phyloP scores from a whole-genome alignment of 306 rosid species.

The Elaeagnus macrophylla region DNA sequence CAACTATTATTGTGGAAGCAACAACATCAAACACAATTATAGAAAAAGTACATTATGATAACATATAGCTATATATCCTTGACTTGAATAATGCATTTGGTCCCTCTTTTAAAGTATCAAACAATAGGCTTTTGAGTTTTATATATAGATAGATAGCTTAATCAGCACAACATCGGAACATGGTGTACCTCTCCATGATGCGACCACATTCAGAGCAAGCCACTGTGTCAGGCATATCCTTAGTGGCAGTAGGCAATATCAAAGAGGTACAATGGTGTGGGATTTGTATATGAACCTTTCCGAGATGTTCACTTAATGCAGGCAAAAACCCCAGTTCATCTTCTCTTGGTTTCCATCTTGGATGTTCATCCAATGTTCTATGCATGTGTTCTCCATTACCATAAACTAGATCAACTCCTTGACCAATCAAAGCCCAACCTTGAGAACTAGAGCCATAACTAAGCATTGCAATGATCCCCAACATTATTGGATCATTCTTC shows the following conservation, averaged over 20 bases:
- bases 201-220: slow-evolving; percentile 26
- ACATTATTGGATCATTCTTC: slow-evolving; percentile 21
- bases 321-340: slow-evolving; percentile 1
- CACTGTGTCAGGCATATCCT: slow-evolving; percentile 23
- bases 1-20: no score
- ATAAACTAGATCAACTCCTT: slow-evolving; percentile 6
- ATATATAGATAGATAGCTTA: no score
- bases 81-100: no score
- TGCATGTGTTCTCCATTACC: slow-evolving; percentile 18
- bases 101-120: no score
- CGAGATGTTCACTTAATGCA: slow-evolving; percentile 18
- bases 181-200: slow-evolving; percentile 26
- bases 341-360: slow-evolving; percentile 1
- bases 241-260: slow-evolving; percentile 21
- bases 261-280: slow-evolving; percentile 28
- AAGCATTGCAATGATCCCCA: slow-evolving; percentile 23
- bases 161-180: slow-evolving; percentile 31
- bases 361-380: slow-evolving; percentile 1
- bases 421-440: slow-evolving; percentile 18
- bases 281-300: background rate
- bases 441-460: slow-evolving; percentile 25
- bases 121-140: no score
- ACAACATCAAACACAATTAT: no score
- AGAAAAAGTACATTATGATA: no score
- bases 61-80: no score